These are phyloP conservation scores for Ophiosphaerella herpotricha DNA, from an alignment of 2,329 filamentous ascomycete genomes.

Conservation along the genomic window DNA sequence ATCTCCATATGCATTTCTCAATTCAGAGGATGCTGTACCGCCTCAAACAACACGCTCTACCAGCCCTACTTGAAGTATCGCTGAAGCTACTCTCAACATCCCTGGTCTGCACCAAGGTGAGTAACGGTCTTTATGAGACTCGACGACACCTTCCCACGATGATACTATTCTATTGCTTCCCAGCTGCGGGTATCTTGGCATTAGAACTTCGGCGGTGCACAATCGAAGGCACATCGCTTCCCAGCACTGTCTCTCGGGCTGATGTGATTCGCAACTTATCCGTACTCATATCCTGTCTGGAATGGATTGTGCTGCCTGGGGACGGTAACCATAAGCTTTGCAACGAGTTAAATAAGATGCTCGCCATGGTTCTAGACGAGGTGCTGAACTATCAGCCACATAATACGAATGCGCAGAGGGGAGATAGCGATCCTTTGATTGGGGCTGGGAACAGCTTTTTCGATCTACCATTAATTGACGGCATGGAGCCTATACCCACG, in stretches of 20 bases:
- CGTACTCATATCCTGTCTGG: conserved; percentile 41
- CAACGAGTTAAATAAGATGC: conserved; percentile 44
- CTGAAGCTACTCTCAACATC: conserved; percentile 40
- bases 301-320: conserved; percentile 40
- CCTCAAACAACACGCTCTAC: conserved; percentile 37
- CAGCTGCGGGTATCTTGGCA: conserved; percentile 41
- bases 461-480: conserved; percentile 41
- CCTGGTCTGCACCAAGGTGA: conserved; percentile 38
- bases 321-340: conserved; percentile 45
- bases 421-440: conserved; percentile 9
- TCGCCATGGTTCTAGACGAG: conserved; percentile 40
- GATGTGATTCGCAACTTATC: conserved; percentile 44
- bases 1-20: conserved; percentile 40
- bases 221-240: conserved; percentile 36
- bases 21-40: conserved; percentile 41
- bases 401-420: conserved; percentile 14
- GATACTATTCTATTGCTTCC: conserved; percentile 43
- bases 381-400: conserved; percentile 43
- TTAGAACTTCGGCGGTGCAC: conserved; percentile 42
- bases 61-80: conserved; percentile 37
- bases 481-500: conserved; percentile 44
- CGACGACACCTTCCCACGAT: conserved; percentile 40
- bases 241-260: conserved; percentile 37
- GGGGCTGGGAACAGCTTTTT: conserved; percentile 35
- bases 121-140: conserved; percentile 35